A percentile compares a stretch with the other conserved stretches of the same genome.
phyloP scores from a whole-genome alignment of 306 rosid species.

The Cicer cuneatum region DNA sequence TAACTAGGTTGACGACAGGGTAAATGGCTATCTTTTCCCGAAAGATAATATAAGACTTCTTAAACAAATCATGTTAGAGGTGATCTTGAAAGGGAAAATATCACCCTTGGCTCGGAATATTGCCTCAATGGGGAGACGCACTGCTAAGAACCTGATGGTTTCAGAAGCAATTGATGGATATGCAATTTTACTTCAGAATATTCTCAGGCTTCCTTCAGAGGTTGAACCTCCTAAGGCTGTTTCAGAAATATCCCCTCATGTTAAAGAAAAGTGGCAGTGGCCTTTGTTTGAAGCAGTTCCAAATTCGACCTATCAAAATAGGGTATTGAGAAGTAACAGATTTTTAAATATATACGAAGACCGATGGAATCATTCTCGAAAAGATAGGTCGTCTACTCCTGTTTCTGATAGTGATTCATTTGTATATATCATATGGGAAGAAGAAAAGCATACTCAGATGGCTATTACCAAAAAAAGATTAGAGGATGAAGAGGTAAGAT shows the following conservation, averaged over 20 bases:
- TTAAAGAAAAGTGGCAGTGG: slow-evolving; percentile 91
- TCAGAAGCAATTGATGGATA: slow-evolving; percentile 77
- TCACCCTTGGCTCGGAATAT: slow-evolving; percentile 75
- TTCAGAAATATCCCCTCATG: slow-evolving; percentile 63
- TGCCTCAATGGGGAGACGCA: slow-evolving; percentile 73
- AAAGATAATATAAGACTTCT: slow-evolving; percentile 65
- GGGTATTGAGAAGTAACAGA: slow-evolving; percentile 54
- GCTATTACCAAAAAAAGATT: slow-evolving; percentile 61
- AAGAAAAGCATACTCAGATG: slow-evolving; percentile 65
- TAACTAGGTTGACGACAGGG: slow-evolving; percentile 85
- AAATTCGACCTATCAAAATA: slow-evolving; percentile 56
- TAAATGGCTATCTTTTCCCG: slow-evolving; percentile 86
- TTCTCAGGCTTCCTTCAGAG: slow-evolving; percentile 85
- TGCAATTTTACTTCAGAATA: slow-evolving; percentile 68
- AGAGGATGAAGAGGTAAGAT: slow-evolving; percentile 92
- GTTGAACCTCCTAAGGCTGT: slow-evolving; percentile 65
- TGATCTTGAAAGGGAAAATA: slow-evolving; percentile 67
- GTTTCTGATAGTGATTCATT: slow-evolving; percentile 58
- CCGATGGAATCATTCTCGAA: slow-evolving; percentile 68
- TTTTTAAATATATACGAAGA: slow-evolving; percentile 73
- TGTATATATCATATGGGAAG: slow-evolving; percentile 90
- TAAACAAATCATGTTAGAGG: slow-evolving; percentile 67
- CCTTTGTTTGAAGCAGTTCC: slow-evolving; percentile 68
- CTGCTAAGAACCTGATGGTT: slow-evolving; percentile 76
- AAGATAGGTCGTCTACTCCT: slow-evolving; percentile 43